Evolutionary conservation across 306 rosid genomes (phyloP), one percentile per base, ranked within the genome.

Genomic region (Mimosa pudica): DNA sequence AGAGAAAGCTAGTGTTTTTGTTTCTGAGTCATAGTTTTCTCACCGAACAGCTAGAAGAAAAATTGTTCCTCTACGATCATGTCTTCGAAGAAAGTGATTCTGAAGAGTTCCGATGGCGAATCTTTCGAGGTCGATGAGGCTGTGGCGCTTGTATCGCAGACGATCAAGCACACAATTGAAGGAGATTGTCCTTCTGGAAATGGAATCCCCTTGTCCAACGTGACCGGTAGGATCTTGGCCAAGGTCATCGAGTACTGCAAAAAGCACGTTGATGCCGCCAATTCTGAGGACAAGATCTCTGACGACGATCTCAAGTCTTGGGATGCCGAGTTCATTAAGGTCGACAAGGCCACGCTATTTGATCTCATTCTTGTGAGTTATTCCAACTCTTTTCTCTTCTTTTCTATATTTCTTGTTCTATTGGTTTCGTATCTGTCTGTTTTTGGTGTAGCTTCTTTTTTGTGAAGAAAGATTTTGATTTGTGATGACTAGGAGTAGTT

Each of bases 201-300:
- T 70, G 94, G 87, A 8, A 89, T 92, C 68, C 98, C 98, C 73
- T 75, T 94, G 0, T 94, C 96, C 0, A 92, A 92, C 78, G 98
- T 94, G 0, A 89, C 89, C 5, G 86, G 97, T 82, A 89, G 87
- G 85, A 89, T 92, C 88, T 63, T 94, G 16, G 92, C 96, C 20
- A 92, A 89, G 88, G 96, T 94, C 1, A 88, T 94, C 86, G 93
- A 94, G 73, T 94, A 92, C 85, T 88, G 96, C 55, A 90, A 84
- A 79, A 89, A 86, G 70, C 98, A 94, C 77, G 90, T 89, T 4
- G 93, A 85, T 4, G 84, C 89, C 0, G 18, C 82, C 12, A 38
- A 4, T 51, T 18, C 89, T 33, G 92, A 88, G 0, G 93, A 89
- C n/a, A 86, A 79, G 14, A 54, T 84, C 30, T 52, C 89, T 48